phyloP scores from a whole-genome alignment of 495 filamentous ascomycete genomes.

The Delitschia confertaspora region DNA sequence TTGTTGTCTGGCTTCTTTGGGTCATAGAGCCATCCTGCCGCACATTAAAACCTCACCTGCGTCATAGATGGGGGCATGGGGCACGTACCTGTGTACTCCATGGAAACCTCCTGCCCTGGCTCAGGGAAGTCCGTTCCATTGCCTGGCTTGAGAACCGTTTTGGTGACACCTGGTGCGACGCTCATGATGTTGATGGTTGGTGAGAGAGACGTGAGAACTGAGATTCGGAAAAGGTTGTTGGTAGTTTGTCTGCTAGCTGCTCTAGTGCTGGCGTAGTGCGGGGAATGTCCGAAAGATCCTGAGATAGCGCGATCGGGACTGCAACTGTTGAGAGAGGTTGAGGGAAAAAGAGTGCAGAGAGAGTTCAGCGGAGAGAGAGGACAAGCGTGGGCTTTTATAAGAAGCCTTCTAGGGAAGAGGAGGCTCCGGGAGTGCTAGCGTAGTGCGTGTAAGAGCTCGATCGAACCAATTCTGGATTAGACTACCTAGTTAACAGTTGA shows the following conservation, averaged over 20 bases:
- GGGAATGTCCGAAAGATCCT: conserved; percentile 14
- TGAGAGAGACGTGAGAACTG: neutral
- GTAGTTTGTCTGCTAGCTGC: conserved; percentile 3
- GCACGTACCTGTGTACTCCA: conserved; percentile 29
- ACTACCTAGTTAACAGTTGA: too few species aligned
- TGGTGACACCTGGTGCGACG: conserved; percentile 14
- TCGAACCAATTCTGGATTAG: too few species aligned
- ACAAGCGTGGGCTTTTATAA: conserved; percentile 11
- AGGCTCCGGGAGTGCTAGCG: conserved; percentile 15
- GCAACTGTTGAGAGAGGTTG: neutral
- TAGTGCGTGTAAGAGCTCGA: too few species aligned
- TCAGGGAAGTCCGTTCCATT: conserved; percentile 24
- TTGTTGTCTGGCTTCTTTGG: conserved; percentile 8
- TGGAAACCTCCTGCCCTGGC: conserved; percentile 21
- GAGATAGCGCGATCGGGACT: conserved; percentile 9
- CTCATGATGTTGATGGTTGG: neutral
- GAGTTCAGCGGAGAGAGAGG: neutral
- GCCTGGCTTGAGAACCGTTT: conserved; percentile 15
- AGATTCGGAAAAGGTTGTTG: neutral
- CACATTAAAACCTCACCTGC: conserved; percentile 1
- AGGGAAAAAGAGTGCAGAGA: neutral
- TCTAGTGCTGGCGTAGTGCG: conserved; percentile 12
- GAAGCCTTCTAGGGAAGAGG: conserved; percentile 2
- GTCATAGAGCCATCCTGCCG: conserved; percentile 25
- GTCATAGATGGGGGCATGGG: neutral